A percentile compares a stretch with the other conserved stretches of the same genome.
Evolutionary conservation across 2,329 filamentous ascomycete species (phyloP).

Genomic region (Neofusicoccum laricinum): DNA sequence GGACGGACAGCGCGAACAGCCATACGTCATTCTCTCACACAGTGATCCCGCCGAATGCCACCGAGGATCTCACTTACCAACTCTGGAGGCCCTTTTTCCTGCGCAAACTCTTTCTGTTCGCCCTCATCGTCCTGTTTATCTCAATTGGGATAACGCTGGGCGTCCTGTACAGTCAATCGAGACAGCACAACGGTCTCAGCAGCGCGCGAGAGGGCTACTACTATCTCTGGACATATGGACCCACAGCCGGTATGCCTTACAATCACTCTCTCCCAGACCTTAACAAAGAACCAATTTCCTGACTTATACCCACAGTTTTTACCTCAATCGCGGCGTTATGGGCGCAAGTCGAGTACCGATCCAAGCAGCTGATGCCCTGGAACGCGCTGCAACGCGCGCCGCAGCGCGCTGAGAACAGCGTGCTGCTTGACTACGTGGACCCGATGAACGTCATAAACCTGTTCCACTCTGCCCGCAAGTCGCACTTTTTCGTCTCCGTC

Average conservation of each 20-base stretch:
- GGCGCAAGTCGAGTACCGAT: conserved; percentile 4
- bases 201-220: neutral
- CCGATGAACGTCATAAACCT: neutral
- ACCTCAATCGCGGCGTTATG: neutral
- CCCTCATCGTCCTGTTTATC: neutral
- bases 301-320: neutral
- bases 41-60: neutral
- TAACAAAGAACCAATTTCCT: too few relatives aligned
- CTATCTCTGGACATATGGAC: neutral
- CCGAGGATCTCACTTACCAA: neutral
- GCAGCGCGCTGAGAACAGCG: neutral
- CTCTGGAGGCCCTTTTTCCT: neutral
- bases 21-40: neutral
- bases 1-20: neutral
- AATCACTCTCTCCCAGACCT: too few relatives aligned
- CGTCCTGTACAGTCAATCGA: neutral
- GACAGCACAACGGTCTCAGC: neutral
- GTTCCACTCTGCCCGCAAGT: neutral
- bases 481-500: neutral
- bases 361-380: neutral
- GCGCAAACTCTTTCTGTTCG: neutral
- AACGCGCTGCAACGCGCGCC: neutral
- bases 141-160: neutral
- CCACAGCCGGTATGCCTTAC: neutral
- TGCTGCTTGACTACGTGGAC: neutral